A percentile compares a stretch with the other conserved stretches of the same genome.
phyloP scores from a whole-genome alignment of 495 filamentous ascomycete genomes.

The Lasiosphaeriaceae sp. region DNA sequence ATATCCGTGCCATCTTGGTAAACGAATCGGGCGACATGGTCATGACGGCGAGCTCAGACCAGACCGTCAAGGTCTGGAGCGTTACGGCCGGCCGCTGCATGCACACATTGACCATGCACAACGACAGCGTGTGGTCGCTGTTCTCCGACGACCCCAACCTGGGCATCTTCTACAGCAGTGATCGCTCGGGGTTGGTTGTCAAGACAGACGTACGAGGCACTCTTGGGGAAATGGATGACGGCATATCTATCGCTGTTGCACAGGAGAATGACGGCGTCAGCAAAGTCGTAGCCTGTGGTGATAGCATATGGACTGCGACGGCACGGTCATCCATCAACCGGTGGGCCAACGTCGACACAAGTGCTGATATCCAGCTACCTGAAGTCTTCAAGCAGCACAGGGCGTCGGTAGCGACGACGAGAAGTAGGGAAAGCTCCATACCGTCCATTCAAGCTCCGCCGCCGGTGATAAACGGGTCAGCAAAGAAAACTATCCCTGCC shows the following conservation, averaged over 20 bases:
- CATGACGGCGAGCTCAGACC: constrained; percentile 92
- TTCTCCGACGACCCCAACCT: constrained; percentile 84
- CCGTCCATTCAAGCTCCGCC: constrained; percentile 11
- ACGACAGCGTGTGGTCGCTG: constrained; percentile 95
- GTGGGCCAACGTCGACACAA: constrained; percentile 84
- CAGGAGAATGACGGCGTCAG: constrained; percentile 88
- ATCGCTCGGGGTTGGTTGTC: constrained; percentile 84
- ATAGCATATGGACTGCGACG: constrained; percentile 91
- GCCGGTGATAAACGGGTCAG: constrained; percentile 28
- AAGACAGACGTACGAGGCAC: constrained; percentile 84
- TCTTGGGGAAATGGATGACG: constrained; percentile 76
- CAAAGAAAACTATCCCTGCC: constrained; percentile 65
- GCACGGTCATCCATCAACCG: constrained; percentile 92
- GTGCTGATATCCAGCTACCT: constrained; percentile 47
- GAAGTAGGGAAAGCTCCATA: constrained; percentile 20
- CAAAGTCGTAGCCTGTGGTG: constrained; percentile 75
- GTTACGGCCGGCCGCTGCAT: constrained; percentile 90
- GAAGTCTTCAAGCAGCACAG: constrained; percentile 55
- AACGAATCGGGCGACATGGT: constrained; percentile 85
- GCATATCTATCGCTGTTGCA: constrained; percentile 78
- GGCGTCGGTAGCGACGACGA: constrained; percentile 42
- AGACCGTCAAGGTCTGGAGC: constrained; percentile 97
- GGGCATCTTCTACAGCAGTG: constrained; percentile 88
- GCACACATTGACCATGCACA: constrained; percentile 98
- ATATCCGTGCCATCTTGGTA: constrained; percentile 84